A percentile compares a stretch with the other conserved stretches of the same genome.
phyloP scores from a whole-genome alignment of 2,329 filamentous ascomycete genomes.

The Harringtonia aguacate region DNA sequence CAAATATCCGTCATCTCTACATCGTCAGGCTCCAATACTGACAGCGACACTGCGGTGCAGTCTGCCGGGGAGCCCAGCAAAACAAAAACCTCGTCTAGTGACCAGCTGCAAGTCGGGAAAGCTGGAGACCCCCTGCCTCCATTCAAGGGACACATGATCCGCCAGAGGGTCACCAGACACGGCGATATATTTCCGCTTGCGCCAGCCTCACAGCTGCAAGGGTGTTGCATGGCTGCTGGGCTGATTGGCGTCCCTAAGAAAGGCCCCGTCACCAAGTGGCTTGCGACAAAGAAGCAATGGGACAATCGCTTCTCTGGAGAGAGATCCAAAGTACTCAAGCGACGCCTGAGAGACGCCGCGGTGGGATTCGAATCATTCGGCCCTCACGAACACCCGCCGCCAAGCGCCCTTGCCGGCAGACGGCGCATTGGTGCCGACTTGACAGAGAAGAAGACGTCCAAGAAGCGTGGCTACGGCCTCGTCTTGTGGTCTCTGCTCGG shows the following conservation, averaged over 20 bases:
- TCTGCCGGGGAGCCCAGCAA: slow-evolving; percentile 6
- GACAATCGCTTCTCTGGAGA: slow-evolving; percentile 60
- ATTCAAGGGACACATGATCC: slow-evolving; percentile 83
- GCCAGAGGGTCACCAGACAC: slow-evolving; percentile 72
- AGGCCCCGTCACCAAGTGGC: slow-evolving; percentile 73
- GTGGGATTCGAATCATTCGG: slow-evolving; percentile 62
- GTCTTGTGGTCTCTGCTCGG: slow-evolving; percentile 82
- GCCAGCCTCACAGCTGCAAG: slow-evolving; percentile 52
- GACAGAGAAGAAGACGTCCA: slow-evolving; percentile 41
- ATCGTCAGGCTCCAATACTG: slow-evolving; percentile 33
- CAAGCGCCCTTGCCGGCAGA: slow-evolving; percentile 69
- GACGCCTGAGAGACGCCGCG: slow-evolving; percentile 61
- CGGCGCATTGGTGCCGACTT: slow-evolving; percentile 37
- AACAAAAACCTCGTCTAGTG: neutral
- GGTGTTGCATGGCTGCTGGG: slow-evolving; percentile 47
- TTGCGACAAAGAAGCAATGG: slow-evolving; percentile 61
- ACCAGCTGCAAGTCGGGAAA: slow-evolving; percentile 53
- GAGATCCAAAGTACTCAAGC: slow-evolving; percentile 62
- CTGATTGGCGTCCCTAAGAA: slow-evolving; percentile 73
- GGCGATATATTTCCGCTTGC: slow-evolving; percentile 63
- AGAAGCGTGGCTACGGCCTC: slow-evolving; percentile 56
- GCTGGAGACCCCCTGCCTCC: slow-evolving; percentile 74
- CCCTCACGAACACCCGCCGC: slow-evolving; percentile 66
- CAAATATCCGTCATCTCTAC: slow-evolving; percentile 65
- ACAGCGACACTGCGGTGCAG: slow-evolving; percentile 8